phyloP scores from a whole-genome alignment of 768 basidiomycete genomes.

The Termitomyces sp. region DNA sequence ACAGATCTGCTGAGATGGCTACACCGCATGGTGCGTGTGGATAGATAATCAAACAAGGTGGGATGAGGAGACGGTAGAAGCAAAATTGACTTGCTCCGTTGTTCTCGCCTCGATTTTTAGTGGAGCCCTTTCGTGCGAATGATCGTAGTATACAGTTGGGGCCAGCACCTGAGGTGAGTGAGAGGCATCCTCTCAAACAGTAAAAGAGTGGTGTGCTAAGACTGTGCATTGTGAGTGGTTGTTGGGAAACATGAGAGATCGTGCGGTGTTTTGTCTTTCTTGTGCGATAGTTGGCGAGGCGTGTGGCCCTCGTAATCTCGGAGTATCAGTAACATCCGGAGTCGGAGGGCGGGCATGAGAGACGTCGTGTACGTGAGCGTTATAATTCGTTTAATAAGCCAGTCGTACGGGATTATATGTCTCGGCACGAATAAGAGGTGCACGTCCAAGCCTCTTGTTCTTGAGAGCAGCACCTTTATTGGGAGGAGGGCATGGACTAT shows the following conservation, averaged over 20 bases:
- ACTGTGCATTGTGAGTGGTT: slow-evolving; percentile 12
- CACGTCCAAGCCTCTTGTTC: slow-evolving; percentile 48
- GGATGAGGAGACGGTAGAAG: slow-evolving; percentile 3
- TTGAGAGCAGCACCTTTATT: slow-evolving; percentile 52
- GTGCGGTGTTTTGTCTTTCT: slow-evolving; percentile 8
- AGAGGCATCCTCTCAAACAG: slow-evolving; percentile 3
- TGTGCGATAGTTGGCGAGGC: slow-evolving; percentile 6
- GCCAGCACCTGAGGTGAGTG: not conserved
- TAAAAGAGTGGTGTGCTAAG: slow-evolving; percentile 20
- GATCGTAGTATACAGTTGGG: not conserved
- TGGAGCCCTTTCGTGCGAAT: not conserved
- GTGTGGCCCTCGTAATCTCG: slow-evolving; percentile 1
- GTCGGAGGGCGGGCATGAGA: slow-evolving; percentile 8
- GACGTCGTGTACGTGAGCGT: slow-evolving; percentile 2
- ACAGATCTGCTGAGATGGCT: slow-evolving; percentile 18
- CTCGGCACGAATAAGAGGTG: slow-evolving; percentile 53
- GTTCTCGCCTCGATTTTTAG: slow-evolving; percentile 7
- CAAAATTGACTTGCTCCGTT: slow-evolving; percentile 1
- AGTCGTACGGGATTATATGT: slow-evolving; percentile 64
- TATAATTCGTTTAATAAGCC: slow-evolving; percentile 28
- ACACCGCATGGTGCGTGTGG: slow-evolving; percentile 15
- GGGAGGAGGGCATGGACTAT: slow-evolving; percentile 84
- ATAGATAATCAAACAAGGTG: slow-evolving; percentile 18
- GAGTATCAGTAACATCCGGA: not conserved
- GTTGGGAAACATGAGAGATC: slow-evolving; percentile 11